Base-by-base conservation (phyloP, 352 stramenopile genomes). In the Ophiocytium majus region DNA sequence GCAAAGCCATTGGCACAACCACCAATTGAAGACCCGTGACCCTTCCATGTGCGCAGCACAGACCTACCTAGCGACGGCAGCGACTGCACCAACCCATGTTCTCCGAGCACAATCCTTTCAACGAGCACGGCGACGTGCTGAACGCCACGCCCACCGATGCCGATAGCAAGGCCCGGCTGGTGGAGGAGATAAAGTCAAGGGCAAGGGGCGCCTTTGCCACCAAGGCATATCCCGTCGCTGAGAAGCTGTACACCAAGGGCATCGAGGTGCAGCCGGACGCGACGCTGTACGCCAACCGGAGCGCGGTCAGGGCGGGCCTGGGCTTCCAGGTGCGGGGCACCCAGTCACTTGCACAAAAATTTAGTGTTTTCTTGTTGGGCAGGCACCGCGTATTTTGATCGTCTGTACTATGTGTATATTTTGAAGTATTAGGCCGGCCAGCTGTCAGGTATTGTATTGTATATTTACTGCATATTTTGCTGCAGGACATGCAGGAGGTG, bases 201-300 rank as follows among this genome's bases (percentile, higher is more conserved):
- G 93, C 89, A 10, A 89, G 87, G 79, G 86, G 50, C n/a, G 79
- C 17, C 17, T 92, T 95, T 14, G 78, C 79, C 28, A 86, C 85
- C 0, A 91, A 92, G 43, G 90, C 89, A 76, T 94, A 91, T 81
- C 94, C 97, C 57, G 95, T 98, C 84, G 96, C 96, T 23, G 94
- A 98, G 79, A 91, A 94, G 81, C 91, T 99, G n/a, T 99, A 99
- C 91, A 92, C 92, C 82, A 98, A 97, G 87, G 96, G 93, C 43
- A 94, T 99, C 82, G 92, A 97, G 34, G 80, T 93, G 17, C 81
- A 36, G 63, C 86, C 79, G 57, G 87, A 94, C 63, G 87, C 86
- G 82, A 93, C 95, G 76, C 93, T 97, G 78, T 93, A 92, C 79
- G 92, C 93, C 57, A 98, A 98, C 83, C 92, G 94, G 28, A 82